Conservation (phyloP, 2,329 filamentous ascomycete genomes). For the Pyricularia sp. region DNA sequence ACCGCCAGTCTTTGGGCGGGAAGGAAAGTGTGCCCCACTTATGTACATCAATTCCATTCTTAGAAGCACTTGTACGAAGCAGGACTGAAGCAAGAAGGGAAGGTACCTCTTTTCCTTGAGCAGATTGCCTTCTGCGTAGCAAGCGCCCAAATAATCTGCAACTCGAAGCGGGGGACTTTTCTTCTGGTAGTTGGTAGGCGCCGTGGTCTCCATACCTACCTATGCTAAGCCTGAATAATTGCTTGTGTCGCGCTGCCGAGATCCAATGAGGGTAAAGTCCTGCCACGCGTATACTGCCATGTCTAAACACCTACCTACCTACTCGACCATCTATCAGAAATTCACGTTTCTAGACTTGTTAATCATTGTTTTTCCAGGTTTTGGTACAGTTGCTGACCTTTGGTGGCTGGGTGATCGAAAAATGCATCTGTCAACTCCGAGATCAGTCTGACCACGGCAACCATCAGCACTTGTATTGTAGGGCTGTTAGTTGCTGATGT, state of each 20-base stretch:
- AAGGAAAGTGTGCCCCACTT: not conserved
- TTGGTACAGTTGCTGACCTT: no score
- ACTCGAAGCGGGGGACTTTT: no score
- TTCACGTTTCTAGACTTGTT: no score
- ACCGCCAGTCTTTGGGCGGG: conserved; percentile 7
- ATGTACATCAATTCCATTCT: conserved; percentile 3
- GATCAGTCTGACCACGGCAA: not conserved
- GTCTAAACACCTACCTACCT: no score
- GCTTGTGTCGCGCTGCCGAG: not conserved
- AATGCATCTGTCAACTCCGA: not conserved
- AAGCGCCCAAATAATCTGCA: not conserved
- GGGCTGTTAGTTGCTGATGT: not conserved
- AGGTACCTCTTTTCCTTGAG: not conserved
- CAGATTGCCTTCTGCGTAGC: not conserved
- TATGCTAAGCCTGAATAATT: not conserved
- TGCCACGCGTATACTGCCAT: not conserved
- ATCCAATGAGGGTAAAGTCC: not conserved
- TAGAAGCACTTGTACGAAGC: not conserved
- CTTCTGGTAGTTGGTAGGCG: not conserved
- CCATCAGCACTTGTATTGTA: not conserved
- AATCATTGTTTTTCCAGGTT: no score
- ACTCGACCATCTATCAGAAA: no score
- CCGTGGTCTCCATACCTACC: not conserved
- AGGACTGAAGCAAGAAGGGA: not conserved
- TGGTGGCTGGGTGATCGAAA: not conserved